phyloP scores from a whole-genome alignment of 306 rosid genomes.

The Glycine soja region DNA sequence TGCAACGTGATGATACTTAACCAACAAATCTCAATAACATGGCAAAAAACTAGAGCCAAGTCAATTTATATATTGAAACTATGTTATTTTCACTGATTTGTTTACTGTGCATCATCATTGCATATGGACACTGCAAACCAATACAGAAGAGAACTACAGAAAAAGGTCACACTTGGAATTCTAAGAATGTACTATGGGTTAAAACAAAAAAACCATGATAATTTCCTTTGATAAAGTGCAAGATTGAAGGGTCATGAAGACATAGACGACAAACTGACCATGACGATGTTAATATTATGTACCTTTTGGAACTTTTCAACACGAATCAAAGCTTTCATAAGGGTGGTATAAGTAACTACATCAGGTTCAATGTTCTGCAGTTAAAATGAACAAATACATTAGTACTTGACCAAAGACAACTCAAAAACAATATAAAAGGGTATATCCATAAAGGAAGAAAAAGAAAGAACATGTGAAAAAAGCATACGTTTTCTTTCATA shows the following conservation, averaged over 20 bases:
- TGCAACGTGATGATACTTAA: no score
- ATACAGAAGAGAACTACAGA: no score
- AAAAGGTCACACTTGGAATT: no score
- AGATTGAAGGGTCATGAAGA: background rate
- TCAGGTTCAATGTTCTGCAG: conserved; percentile 87
- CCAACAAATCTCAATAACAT: background rate
- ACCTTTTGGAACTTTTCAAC: conserved; percentile 85
- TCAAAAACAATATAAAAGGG: background rate
- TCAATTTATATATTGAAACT: conserved; percentile 18
- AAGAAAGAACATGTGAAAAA: background rate
- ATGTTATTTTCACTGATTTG: conserved; percentile 1
- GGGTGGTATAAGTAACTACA: conserved; percentile 95
- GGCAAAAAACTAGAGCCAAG: conserved; percentile 11
- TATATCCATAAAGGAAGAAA: background rate
- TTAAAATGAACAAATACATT: conserved; percentile 40
- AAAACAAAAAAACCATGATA: conserved; percentile 10
- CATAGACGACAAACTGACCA: background rate
- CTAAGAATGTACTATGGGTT: no score
- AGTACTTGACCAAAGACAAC: conserved; percentile 18
- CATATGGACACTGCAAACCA: background rate
- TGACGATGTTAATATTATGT: conserved; percentile 18
- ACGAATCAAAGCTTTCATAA: conserved; percentile 88
- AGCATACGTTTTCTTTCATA: conserved; percentile 85
- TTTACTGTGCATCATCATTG: conserved; percentile 4
- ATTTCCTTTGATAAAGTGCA: background rate